Base-by-base conservation (phyloP, 75 land plant species). In the Sequoiadendron giganteum region DNA sequence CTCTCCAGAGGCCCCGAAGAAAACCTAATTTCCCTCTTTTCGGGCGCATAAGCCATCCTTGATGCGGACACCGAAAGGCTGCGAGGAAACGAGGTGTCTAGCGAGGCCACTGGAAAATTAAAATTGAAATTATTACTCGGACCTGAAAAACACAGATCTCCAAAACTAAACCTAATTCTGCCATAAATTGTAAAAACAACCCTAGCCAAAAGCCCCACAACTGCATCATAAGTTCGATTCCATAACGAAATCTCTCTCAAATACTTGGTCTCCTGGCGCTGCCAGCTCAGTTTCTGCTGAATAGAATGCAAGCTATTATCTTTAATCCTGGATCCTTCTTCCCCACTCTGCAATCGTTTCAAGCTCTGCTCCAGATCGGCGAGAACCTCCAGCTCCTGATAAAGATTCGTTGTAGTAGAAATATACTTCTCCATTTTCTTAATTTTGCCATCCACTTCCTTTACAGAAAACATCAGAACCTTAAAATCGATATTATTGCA, bases 341-440 rank as follows among this genome's bases (percentile, higher is more conserved):
- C 93, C 11, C 92, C 93, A 9, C 84, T 11, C 82, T 89, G 94
- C 58, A 97, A 87, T 88, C 97, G 92, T 75, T 91, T 90, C 11
- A 94, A 75, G 0, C 95, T 91, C 65, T 93, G 96, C 86, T 98
- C 99, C 85, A 98, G 82, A 76, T 95, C 97, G 68, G 93, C 93
- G 79, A 98, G 88, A 34, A 89, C 91, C 92, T 96, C 99, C 86
- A 98, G 75, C 84, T 98, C 99, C 15, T 86, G 87, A 78, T 98
- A 97, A 58, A 98, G 94, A 86, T 88, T 92, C 5, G 93, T 48
- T 5, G 99, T 95, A 2, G 94, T 85, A 9, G 83, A 85, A 13
- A 93, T 91, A 72, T 95, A 94, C 88, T 95, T 89, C 91, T 98
- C 99, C 97, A 98, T 93, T 88, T 95, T 98, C 89, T 95, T 95